A percentile compares a stretch with the other conserved stretches of the same genome.
Evolutionary conservation across 1,139 yeast genomes (phyloP).

Genomic region (Suhomyces wounanorum): DNA sequence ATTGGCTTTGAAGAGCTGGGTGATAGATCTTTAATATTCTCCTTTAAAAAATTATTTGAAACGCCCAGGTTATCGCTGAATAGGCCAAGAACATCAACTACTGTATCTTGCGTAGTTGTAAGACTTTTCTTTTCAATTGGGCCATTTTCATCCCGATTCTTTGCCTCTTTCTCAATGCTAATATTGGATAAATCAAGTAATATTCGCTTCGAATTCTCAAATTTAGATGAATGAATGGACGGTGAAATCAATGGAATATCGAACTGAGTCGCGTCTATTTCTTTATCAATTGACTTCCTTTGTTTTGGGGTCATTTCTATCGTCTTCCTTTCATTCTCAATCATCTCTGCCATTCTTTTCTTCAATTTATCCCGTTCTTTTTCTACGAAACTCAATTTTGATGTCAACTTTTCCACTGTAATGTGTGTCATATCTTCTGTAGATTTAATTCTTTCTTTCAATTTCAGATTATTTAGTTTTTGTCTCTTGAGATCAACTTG

Average conservation of each 20-base stretch:
- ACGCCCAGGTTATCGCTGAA: constrained; percentile 13
- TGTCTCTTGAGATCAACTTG: constrained; percentile 27
- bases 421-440: constrained; percentile 23
- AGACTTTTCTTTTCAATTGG: constrained; percentile 9
- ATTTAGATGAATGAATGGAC: background rate
- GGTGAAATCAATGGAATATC: background rate
- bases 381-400: constrained; percentile 14
- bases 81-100: constrained; percentile 18
- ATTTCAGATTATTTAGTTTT: constrained; percentile 20
- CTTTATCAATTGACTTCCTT: background rate
- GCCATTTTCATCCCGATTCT: background rate
- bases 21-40: constrained; percentile 7
- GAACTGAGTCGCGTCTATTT: background rate
- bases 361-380: constrained; percentile 13
- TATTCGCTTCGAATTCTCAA: background rate
- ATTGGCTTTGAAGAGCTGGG: constrained; percentile 4
- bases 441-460: constrained; percentile 22
- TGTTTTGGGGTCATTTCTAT: constrained; percentile 3
- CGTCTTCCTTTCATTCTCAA: constrained; percentile 9
- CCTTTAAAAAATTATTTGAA: constrained; percentile 6
- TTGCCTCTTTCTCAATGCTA: background rate
- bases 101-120: constrained; percentile 19
- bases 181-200: constrained; percentile 3
- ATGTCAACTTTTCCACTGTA: constrained; percentile 23
- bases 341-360: constrained; percentile 9